Evolutionary conservation across 2,329 filamentous ascomycete genomes (phyloP), one percentile per base, ranked within the genome.

Genomic region (Beauveria bassiana): DNA sequence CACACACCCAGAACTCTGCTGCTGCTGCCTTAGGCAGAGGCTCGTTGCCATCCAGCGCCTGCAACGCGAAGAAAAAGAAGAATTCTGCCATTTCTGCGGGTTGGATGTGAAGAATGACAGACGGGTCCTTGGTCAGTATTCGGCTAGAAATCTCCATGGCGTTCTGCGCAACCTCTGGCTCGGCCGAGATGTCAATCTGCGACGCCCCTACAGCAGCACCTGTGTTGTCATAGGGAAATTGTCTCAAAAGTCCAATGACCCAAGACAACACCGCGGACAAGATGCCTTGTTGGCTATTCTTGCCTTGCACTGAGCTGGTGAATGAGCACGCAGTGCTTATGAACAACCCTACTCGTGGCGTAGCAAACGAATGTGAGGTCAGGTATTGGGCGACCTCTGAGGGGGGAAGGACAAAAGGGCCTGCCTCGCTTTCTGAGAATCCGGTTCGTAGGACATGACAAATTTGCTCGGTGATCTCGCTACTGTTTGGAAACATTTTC

Each of bases 401-500:
- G 0, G 88, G 79, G 3, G 87, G 81, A 63, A 96, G 85, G 9
- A 93, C 89, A 67, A 95, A 93, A 1, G 90, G 88, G 0, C 90
- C 90, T 3, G 88, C 84, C 28, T 86, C 82, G 0, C 80, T 82
- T 71, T 96, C 91, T 1, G 86, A 86, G 68, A 93, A 93, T 0
- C 91, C 91, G 22, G 86, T 83, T 46, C 86, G 84, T 55, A 93
- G 79, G 53, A 93, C 83, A 62, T 80, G 81, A 73, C 90, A 95
- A 40, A 87, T 85, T 4, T 84, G 80, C 68, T 93, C 89, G 24
- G 88, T 81, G 12, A 91, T 81, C 66, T 93, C 90, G 24, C 84
- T 81, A 62, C 83, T 85, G 2, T 73, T 74, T 3, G 78, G 80
- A 51, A 91, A 86, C 0, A 82, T 69, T 3, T 69, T 64, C 63